Percentiles rank a stretch among this genome's conserved stretches.
Evolutionary conservation across 2,329 filamentous ascomycete genomes (phyloP).

Genomic region (Penicillium nordicum): DNA sequence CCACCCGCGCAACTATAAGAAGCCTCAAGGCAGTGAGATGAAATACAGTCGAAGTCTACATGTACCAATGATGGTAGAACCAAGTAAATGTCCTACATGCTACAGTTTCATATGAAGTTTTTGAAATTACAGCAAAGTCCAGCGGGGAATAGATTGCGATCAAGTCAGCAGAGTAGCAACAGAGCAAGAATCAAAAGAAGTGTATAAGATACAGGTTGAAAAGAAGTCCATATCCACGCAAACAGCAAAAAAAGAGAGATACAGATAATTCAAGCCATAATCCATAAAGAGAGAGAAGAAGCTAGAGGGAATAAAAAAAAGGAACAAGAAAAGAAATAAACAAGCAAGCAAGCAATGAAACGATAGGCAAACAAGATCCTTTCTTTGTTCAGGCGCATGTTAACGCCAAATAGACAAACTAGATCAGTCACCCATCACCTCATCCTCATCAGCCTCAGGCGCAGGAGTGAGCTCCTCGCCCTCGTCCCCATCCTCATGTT

Average conservation of each 20-base stretch:
- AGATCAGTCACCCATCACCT: constrained; percentile 43
- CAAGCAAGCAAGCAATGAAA: not conserved
- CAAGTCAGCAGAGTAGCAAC: not conserved
- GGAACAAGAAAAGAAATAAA: constrained; percentile 6
- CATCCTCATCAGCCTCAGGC: constrained; percentile 38
- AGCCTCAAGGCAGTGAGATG: no score
- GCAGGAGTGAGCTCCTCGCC: constrained; percentile 27
- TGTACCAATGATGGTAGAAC: not conserved
- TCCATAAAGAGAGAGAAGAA: constrained; percentile 1
- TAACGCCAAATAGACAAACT: constrained; percentile 11
- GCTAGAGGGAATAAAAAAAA: not conserved
- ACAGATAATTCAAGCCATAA: constrained; percentile 5
- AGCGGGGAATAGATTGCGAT: constrained; percentile 10
- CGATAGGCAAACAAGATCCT: not conserved
- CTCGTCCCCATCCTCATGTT: constrained; percentile 25
- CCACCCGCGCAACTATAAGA: no score
- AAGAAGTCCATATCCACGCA: constrained; percentile 7
- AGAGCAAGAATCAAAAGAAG: not conserved
- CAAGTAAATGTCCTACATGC: not conserved
- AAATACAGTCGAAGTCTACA: not conserved
- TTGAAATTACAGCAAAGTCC: not conserved
- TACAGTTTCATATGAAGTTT: not conserved
- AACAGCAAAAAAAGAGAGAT: constrained; percentile 7
- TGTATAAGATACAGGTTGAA: constrained; percentile 3
- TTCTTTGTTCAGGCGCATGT: constrained; percentile 6